Conservation (phyloP, 257 asterid genomes). For the Craterostigma plantagineum region DNA sequence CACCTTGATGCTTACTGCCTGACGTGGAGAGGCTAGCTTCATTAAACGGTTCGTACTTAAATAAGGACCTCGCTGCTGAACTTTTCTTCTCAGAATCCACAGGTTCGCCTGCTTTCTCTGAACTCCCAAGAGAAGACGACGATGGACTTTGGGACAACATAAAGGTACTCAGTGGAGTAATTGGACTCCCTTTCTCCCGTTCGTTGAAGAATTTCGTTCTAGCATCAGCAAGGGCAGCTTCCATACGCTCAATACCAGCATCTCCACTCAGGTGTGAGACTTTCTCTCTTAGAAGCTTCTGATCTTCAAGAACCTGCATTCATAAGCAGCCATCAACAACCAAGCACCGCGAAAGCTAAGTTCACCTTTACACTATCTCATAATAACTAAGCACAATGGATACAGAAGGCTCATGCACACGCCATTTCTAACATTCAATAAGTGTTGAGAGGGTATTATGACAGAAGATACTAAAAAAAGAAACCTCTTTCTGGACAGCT, state of each 20-base stretch:
- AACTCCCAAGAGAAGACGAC: slow-evolving; percentile 5
- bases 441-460: no score
- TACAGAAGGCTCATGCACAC: no score
- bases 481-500: slow-evolving; percentile 80
- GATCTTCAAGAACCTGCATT: slow-evolving; percentile 60
- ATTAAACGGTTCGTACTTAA: slow-evolving; percentile 15
- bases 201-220: slow-evolving; percentile 38
- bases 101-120: slow-evolving; percentile 15
- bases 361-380: no score
- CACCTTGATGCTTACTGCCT: slow-evolving; percentile 13
- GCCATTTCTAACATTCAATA: no score
- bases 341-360: no score
- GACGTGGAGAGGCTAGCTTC: slow-evolving; percentile 13
- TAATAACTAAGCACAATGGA: no score
- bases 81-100: slow-evolving; percentile 23
- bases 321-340: slow-evolving; percentile 2
- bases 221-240: slow-evolving; percentile 43
- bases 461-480: neutral
- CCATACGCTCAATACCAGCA: slow-evolving; percentile 80
- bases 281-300: slow-evolving; percentile 64
- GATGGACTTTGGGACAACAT: slow-evolving; percentile 22
- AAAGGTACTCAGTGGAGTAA: slow-evolving; percentile 19
- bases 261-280: slow-evolving; percentile 71
- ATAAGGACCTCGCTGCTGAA: slow-evolving; percentile 47
- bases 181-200: slow-evolving; percentile 31